Evolutionary conservation across 768 basidiomycete genomes (phyloP).

Genomic region (Brasilioporus rufonigricans): DNA sequence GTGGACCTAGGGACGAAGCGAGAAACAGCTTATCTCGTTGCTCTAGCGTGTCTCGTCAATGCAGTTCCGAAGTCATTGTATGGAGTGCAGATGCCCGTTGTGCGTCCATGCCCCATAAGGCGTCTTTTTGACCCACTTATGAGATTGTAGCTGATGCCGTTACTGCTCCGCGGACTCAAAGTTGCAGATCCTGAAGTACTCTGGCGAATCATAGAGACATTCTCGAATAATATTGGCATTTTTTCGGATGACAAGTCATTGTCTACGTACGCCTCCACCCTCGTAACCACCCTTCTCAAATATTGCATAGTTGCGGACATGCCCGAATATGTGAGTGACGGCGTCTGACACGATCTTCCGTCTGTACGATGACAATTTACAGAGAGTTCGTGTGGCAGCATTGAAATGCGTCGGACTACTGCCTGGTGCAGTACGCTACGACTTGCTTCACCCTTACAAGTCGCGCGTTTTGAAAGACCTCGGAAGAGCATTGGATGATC

Average conservation of each 20-base stretch:
- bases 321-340: slow-evolving; percentile 52
- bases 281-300: slow-evolving; percentile 70
- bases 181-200: slow-evolving; percentile 73
- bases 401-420: slow-evolving; percentile 71
- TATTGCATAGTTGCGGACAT: slow-evolving; percentile 52
- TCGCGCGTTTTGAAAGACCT: slow-evolving; percentile 69
- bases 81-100: slow-evolving; percentile 60
- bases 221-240: slow-evolving; percentile 67
- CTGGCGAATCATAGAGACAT: slow-evolving; percentile 74
- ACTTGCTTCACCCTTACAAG: slow-evolving; percentile 81
- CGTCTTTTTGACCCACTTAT: neutral
- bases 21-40: slow-evolving; percentile 75
- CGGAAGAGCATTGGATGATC: slow-evolving; percentile 80
- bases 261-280: slow-evolving; percentile 65
- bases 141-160: slow-evolving; percentile 73
- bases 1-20: slow-evolving; percentile 41
- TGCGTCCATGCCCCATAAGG: slow-evolving; percentile 27
- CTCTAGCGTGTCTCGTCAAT: slow-evolving; percentile 77
- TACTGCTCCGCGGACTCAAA: slow-evolving; percentile 82
- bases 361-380: slow-evolving; percentile 4
- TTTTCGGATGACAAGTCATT: slow-evolving; percentile 51
- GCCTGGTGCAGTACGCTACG: slow-evolving; percentile 77
- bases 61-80: slow-evolving; percentile 78
- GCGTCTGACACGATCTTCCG: neutral
- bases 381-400: slow-evolving; percentile 78